These are phyloP conservation scores for Suillus luteus DNA, from an alignment of 768 basidiomycete species.

Conservation along the genomic window DNA sequence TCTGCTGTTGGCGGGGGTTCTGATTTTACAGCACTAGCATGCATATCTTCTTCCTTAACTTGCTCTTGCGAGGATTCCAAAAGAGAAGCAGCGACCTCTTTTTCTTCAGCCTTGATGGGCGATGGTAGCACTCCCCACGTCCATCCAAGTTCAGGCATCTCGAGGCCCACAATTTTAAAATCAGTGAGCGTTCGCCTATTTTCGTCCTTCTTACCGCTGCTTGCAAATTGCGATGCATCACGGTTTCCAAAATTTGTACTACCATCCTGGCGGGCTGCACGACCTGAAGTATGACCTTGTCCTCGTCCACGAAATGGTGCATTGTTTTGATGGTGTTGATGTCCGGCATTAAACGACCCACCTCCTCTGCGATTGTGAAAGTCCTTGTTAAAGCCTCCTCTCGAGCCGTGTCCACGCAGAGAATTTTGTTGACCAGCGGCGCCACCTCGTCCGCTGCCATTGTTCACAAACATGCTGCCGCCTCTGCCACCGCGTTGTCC, in stretches of 20 bases:
- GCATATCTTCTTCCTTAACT: conserved; percentile 36
- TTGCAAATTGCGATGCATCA: conserved; percentile 50
- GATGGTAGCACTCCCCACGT: conserved; percentile 72
- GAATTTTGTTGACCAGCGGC: conserved; percentile 44
- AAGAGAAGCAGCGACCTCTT: conserved; percentile 35
- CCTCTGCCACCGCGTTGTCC: conserved; percentile 44
- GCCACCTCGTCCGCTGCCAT: conserved; percentile 46
- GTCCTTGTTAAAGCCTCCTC: conserved; percentile 68
- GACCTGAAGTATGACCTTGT: conserved; percentile 49
- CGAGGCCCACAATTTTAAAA: conserved; percentile 94
- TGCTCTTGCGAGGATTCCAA: conserved; percentile 34
- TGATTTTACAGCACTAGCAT: conserved; percentile 21
- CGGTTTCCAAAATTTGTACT: conserved; percentile 43
- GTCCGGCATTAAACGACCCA: conserved; percentile 60
- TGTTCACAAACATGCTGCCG: conserved; percentile 33
- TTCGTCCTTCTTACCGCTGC: conserved; percentile 79
- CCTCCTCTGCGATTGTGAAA: conserved; percentile 61
- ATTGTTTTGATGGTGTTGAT: conserved; percentile 41
- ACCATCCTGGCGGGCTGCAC: conserved; percentile 43
- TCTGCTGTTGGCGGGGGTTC: conserved; percentile 26
- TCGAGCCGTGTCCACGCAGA: conserved; percentile 63
- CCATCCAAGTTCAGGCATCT: conserved; percentile 84
- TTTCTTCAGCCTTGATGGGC: conserved; percentile 38
- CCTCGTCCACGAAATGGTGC: conserved; percentile 60
- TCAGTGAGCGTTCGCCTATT: conserved; percentile 93